Percentiles rank a stretch among this genome's conserved stretches.
phyloP scores from a whole-genome alignment of 306 rosid genomes.

The Lathyrus aphaca region DNA sequence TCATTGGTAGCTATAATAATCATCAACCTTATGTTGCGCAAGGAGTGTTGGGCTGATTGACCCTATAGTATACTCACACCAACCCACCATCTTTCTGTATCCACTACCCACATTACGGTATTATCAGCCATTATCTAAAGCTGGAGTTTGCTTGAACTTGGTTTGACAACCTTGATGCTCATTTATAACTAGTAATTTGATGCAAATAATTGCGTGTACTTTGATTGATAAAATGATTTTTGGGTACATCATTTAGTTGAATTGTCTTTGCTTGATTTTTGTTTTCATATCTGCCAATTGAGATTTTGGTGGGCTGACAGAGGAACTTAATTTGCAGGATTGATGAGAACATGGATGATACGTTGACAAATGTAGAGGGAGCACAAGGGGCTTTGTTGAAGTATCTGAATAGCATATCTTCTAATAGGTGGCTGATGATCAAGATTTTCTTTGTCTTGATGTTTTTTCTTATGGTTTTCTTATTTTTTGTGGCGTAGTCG shows the following conservation, averaged over 20 bases:
- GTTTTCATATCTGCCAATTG: conserved; percentile 31
- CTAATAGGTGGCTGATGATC: conserved; percentile 99
- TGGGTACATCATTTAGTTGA: too few relatives aligned
- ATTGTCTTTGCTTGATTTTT: conserved; percentile 21
- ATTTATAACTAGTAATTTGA: conserved; percentile 34
- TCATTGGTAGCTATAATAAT: not conserved
- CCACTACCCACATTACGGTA: not conserved
- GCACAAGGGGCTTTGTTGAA: conserved; percentile 90
- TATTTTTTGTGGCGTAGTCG: conserved; percentile 94
- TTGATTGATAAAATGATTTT: conserved; percentile 21
- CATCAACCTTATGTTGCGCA: not conserved
- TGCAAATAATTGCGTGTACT: conserved; percentile 5
- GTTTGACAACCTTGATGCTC: conserved; percentile 22
- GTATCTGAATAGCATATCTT: conserved; percentile 94
- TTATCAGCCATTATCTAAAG: conserved; percentile 18
- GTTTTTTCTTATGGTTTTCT: conserved; percentile 94
- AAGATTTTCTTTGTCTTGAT: conserved; percentile 97
- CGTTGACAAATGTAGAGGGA: conserved; percentile 91
- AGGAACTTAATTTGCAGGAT: conserved; percentile 56
- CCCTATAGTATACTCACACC: not conserved
- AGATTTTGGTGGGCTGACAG: conserved; percentile 32
- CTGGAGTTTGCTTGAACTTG: conserved; percentile 6
- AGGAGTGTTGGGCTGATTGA: not conserved
- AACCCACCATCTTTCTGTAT: not conserved
- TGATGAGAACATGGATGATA: conserved; percentile 97